Base-by-base conservation (phyloP, 2,329 filamentous ascomycete genomes). In the Trichoderma sp. region DNA sequence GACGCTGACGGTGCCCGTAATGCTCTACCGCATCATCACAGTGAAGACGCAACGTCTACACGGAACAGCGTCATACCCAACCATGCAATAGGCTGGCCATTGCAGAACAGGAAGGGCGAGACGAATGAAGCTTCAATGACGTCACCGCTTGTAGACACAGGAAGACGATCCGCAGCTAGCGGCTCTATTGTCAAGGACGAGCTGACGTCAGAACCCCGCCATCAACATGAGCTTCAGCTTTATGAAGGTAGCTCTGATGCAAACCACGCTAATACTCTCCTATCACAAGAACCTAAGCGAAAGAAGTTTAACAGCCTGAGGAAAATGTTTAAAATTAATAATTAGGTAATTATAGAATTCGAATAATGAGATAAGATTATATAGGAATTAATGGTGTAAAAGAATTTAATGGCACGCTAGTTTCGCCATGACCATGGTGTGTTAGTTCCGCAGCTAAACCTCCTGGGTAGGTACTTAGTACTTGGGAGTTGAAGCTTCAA, bases 1-100 rank as follows among this genome's bases (percentile, higher is more conserved):
- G 90, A 91, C 74, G 90, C 86, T 74, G 86, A 87, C 2, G 89
- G 90, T 1, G 84, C 90, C 11, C 84, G 86, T 66, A 90, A 92
- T 74, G 91, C 89, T 0, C 85, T 83, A 24, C 82, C 92, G 1
- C 90, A 92, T 78, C 85, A 89, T 36, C 88, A 84, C 74, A 78
- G 82, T n/a, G 82, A 84, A 7, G 86, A 91, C 77, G 83, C 90
- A 4, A 81, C 79, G n/a, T 79, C 80, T 15, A 77, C 89, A 5
- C 84, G 82, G 53, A 80, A 78, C 60, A 81, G 81, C 70, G 76
- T 76, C 24, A 73, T 78, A 18, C 78, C 80, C 56, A 78, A 77
- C 71, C 76, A 76, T 18, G 77, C 74, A 18, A 73, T 77, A 18
- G 80, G 77, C 70, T 83, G 81, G 81, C 81, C 81, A 12, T 74